Evolutionary conservation across 2,329 filamentous ascomycete genomes (phyloP), one percentile per base, ranked within the genome.

Genomic region (Lachnellula willkommii): DNA sequence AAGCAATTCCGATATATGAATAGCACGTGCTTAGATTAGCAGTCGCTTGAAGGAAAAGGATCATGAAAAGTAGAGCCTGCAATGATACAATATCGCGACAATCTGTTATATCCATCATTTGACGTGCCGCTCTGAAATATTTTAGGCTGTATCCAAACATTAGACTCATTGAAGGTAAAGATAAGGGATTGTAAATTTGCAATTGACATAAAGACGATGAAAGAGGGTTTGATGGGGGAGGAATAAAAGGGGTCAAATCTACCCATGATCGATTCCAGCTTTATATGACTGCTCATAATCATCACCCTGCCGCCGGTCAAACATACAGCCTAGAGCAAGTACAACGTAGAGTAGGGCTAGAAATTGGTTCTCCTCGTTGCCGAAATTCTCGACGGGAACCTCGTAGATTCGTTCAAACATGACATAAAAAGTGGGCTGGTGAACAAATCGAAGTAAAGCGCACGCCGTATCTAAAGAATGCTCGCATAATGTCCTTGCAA

Each of bases 21-120:
- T 93, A 93, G 68, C 89, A 93, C 9, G 84, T 87, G 67, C 85
- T 89, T 32, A 93, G 74, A 67, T 90, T 89, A 9, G 88, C 88
- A 2, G 89, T 89, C 2, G 87, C 84, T 66, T 94, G 89, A 1
- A 93, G 77, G 67, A 92, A 94, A 2, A 93, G 74, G 49, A 91
- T 87, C 79, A 91, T 88, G 68, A 90, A 91, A 20, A 91, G 74
- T 6, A 94, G 78, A 2, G 87, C 83, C 69, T 94, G 89, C 8
- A 93, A 74, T 1, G 88, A 88, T 20, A 78, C 81, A 45, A 93
- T 75, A 67, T 92, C 88, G 47, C 88, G 83, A 63, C 88, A 91
- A 57, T 86, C 83, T 1, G 82, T 83, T 45, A 85, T 75, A 59
- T 86, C 83, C 48, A 92, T 74, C 55, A 91, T 76, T 45, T 81